Evolutionary conservation across 1,139 yeast genomes (phyloP).

Genomic region (Taphrina wiesneri): DNA sequence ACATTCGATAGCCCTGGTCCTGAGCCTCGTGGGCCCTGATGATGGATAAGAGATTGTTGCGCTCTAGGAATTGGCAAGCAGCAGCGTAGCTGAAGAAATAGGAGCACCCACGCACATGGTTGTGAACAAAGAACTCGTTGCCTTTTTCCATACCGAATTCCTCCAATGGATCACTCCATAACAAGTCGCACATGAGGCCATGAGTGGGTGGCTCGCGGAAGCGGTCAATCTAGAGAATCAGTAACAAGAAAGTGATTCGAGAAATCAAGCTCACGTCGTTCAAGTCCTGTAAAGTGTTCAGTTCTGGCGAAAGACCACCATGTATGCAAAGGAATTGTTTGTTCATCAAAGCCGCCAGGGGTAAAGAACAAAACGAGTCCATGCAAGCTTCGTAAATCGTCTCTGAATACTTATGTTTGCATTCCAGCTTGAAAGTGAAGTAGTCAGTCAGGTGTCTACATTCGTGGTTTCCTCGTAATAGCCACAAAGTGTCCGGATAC

Average conservation of each 20-base stretch:
- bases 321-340: conserved; percentile 94
- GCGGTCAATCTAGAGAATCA: conserved; percentile 51
- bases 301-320: conserved; percentile 93
- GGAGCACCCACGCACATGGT: conserved; percentile 88
- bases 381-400: conserved; percentile 73
- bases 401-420: conserved; percentile 76
- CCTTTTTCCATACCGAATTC: conserved; percentile 74
- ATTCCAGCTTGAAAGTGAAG: conserved; percentile 89
- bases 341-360: conserved; percentile 92
- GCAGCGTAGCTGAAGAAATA: conserved; percentile 87
- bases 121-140: conserved; percentile 61
- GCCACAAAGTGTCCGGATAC: conserved; percentile 73
- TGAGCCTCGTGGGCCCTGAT: conserved; percentile 98
- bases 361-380: conserved; percentile 79
- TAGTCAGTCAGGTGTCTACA: conserved; percentile 91
- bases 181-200: conserved; percentile 90
- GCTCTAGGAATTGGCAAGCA: conserved; percentile 73
- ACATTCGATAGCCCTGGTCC: conserved; percentile 88
- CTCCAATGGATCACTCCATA: conserved; percentile 96
- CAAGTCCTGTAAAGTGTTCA: conserved; percentile 69
- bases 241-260: background rate
- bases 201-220: conserved; percentile 92
- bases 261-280: conserved; percentile 4
- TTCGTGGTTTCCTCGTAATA: conserved; percentile 94
- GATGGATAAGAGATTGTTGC: conserved; percentile 75